Evolutionary conservation across 495 filamentous ascomycete species (phyloP).

Genomic region (Penicillium samsonianum): DNA sequence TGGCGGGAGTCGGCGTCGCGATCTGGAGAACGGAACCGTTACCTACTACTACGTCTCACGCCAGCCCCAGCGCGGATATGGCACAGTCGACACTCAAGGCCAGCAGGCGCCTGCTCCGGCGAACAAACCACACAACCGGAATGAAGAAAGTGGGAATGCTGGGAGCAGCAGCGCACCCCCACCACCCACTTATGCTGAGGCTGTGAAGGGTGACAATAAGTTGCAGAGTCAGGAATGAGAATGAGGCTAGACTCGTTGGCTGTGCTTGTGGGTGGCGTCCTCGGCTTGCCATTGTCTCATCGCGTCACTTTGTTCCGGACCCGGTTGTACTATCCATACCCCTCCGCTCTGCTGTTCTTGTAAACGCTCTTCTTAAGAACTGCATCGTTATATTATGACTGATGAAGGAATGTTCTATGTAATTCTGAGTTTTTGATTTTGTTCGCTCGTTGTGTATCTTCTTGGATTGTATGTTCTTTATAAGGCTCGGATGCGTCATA

Average conservation of each 20-base stretch:
- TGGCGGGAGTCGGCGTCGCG: slow-evolving; percentile 48
- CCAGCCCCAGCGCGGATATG: slow-evolving; percentile 46
- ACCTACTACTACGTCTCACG: slow-evolving; percentile 70
- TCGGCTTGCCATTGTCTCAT: background rate
- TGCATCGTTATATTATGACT: slow-evolving; percentile 16
- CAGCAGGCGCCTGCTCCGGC: slow-evolving; percentile 26
- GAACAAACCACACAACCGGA: slow-evolving; percentile 24
- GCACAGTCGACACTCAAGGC: slow-evolving; percentile 34
- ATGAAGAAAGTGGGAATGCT: slow-evolving; percentile 22
- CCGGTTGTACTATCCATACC: slow-evolving; percentile 3
- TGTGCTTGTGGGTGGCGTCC: slow-evolving; percentile 1
- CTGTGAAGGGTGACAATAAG: slow-evolving; percentile 85
- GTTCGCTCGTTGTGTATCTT: background rate
- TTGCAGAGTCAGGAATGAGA: slow-evolving; percentile 69
- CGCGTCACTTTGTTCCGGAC: background rate
- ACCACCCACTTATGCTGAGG: slow-evolving; percentile 83
- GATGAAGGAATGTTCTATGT: slow-evolving; percentile 18
- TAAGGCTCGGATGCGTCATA: background rate
- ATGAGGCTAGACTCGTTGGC: background rate
- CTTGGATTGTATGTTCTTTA: background rate
- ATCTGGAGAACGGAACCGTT: slow-evolving; percentile 54
- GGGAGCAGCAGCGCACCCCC: slow-evolving; percentile 39
- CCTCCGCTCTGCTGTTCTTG: background rate
- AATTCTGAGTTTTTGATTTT: slow-evolving; percentile 7
- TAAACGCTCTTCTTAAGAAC: background rate